Evolutionary conservation across 148 eudicot genomes (phyloP).

Genomic region (Nepenthes mirabilis): DNA sequence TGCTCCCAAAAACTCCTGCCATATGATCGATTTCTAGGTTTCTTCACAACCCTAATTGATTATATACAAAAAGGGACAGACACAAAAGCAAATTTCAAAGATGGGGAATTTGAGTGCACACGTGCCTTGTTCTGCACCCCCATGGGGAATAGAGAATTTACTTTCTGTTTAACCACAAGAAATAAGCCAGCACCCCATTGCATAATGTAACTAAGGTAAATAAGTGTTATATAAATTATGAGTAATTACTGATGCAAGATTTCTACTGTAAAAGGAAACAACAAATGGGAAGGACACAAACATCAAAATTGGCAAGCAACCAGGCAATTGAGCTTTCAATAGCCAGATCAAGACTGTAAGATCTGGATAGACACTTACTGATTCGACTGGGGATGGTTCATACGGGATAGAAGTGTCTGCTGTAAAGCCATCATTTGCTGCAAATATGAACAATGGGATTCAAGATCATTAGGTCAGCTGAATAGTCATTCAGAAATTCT

Average conservation of each 20-base stretch:
- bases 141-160: no score
- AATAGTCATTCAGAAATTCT: not conserved
- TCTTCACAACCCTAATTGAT: no score
- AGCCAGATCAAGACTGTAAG: not conserved
- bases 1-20: no score
- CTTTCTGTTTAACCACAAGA: no score
- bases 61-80: no score
- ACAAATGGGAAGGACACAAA: not conserved
- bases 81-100: no score
- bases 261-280: not conserved
- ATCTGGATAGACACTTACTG: conserved; percentile 34
- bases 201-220: not conserved
- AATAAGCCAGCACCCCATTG: not conserved
- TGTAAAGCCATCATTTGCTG: conserved; percentile 80
- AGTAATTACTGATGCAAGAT: not conserved
- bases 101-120: no score
- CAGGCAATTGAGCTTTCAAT: not conserved
- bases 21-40: no score
- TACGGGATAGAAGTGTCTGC: conserved; percentile 50
- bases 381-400: conserved; percentile 52
- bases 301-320: not conserved
- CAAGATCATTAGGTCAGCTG: no score
- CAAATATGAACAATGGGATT: conserved; percentile 9
- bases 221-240: not conserved
- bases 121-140: no score